Percentiles rank a stretch among this genome's conserved stretches.
Evolutionary conservation across 495 filamentous ascomycete species (phyloP).

Genomic region (Penicillium chermesinum): DNA sequence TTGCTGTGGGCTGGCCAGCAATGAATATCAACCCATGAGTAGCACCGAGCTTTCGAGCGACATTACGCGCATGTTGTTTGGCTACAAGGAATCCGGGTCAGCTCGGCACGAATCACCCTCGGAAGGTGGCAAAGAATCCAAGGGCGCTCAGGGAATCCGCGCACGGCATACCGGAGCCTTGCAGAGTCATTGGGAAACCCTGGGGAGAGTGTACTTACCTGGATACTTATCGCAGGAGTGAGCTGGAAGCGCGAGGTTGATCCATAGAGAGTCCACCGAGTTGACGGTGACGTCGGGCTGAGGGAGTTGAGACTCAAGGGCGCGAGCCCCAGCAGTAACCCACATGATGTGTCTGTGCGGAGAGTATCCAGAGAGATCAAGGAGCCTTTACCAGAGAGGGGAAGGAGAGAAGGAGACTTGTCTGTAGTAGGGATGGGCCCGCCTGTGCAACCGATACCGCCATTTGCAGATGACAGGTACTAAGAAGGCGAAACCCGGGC

Average conservation of each 20-base stretch:
- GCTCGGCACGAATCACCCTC: slow-evolving; percentile 12
- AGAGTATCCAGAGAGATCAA: slow-evolving; percentile 8
- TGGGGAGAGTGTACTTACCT: slow-evolving; percentile 22
- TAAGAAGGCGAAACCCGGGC: neutral
- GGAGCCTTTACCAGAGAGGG: slow-evolving; percentile 17
- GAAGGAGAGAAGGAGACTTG: slow-evolving; percentile 17
- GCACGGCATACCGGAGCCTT: slow-evolving; percentile 5
- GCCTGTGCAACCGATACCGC: slow-evolving; percentile 10
- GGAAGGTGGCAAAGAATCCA: neutral
- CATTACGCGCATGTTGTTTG: slow-evolving; percentile 73
- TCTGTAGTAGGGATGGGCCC: slow-evolving; percentile 16
- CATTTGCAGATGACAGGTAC: slow-evolving; percentile 7
- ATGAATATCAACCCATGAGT: slow-evolving; percentile 72
- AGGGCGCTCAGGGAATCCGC: neutral
- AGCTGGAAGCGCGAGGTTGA: slow-evolving; percentile 25
- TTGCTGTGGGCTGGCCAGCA: slow-evolving; percentile 65
- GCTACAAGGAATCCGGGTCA: slow-evolving; percentile 44
- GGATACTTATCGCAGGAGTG: slow-evolving; percentile 41
- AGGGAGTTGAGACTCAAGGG: neutral
- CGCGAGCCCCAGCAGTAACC: slow-evolving; percentile 8
- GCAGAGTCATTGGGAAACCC: slow-evolving; percentile 2
- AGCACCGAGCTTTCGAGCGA: slow-evolving; percentile 59
- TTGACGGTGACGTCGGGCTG: slow-evolving; percentile 21
- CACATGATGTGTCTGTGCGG: slow-evolving; percentile 12
- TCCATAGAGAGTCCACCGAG: slow-evolving; percentile 28